A percentile compares a stretch with the other conserved stretches of the same genome.
Conservation (phyloP, 805 yeast species). For the Wickerhamiella azymoides region DNA sequence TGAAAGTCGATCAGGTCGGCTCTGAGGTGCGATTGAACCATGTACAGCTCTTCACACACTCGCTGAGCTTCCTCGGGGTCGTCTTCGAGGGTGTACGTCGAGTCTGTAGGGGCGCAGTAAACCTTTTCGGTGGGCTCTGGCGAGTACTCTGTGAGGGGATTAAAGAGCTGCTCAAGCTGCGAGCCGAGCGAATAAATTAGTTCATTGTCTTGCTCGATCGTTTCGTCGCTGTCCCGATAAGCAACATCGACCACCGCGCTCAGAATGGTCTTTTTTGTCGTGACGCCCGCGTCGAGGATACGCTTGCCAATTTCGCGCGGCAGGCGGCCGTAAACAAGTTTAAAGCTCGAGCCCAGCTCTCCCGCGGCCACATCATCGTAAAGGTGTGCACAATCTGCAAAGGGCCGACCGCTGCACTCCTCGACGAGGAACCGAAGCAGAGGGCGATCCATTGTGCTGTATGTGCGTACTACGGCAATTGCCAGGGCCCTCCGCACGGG, state of each 20-base stretch:
- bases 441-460: constrained; percentile 37
- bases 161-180: constrained; percentile 77
- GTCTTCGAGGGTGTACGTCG: constrained; percentile 12
- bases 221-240: constrained; percentile 40
- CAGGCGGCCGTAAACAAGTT: constrained; percentile 34
- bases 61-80: constrained; percentile 32
- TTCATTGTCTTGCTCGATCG: constrained; percentile 55
- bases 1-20: constrained; percentile 57
- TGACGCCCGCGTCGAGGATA: constrained; percentile 42
- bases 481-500: constrained; percentile 67
- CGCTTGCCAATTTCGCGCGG: constrained; percentile 47
- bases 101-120: constrained; percentile 44
- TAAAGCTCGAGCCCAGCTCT: constrained; percentile 52
- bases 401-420: constrained; percentile 1
- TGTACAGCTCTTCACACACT: constrained; percentile 51
- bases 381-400: constrained; percentile 3
- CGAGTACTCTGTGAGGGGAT: constrained; percentile 79
- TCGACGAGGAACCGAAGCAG: constrained; percentile 10
- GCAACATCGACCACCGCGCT: constrained; percentile 61
- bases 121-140: constrained; percentile 72
- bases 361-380: constrained; percentile 86
- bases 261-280: constrained; percentile 35
- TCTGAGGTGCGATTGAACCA: constrained; percentile 63
- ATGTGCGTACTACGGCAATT: constrained; percentile 53
- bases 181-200: constrained; percentile 68